Conservation (phyloP, 2,329 filamentous ascomycete species). For the Pestalotiopsis sp. region DNA sequence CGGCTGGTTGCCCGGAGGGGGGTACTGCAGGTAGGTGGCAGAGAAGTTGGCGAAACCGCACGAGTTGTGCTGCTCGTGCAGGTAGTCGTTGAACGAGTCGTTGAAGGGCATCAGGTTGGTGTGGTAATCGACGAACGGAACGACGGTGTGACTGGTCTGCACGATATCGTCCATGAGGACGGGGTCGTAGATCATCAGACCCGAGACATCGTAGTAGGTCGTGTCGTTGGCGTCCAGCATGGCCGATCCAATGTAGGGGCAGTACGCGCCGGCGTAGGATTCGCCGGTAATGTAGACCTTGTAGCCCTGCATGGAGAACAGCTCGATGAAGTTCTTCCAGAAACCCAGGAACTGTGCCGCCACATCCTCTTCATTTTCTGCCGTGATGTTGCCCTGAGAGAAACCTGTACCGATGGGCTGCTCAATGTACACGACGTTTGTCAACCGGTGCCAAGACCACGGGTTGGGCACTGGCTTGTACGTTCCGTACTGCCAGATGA, state of each 20-base stretch:
- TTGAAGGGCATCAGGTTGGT: slow-evolving; percentile 57
- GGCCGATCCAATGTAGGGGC: slow-evolving; percentile 57
- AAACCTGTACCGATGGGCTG: slow-evolving; percentile 71
- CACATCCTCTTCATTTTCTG: slow-evolving; percentile 67
- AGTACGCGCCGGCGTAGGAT: slow-evolving; percentile 54
- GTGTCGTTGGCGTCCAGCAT: slow-evolving; percentile 50
- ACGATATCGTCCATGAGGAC: slow-evolving; percentile 53
- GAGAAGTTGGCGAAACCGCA: slow-evolving; percentile 62
- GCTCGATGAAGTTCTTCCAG: slow-evolving; percentile 61
- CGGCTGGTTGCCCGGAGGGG: slow-evolving; percentile 60
- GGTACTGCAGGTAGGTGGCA: slow-evolving; percentile 60
- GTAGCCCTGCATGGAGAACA: slow-evolving; percentile 53
- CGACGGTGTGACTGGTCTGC: slow-evolving; percentile 43
- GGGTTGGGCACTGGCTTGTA: slow-evolving; percentile 64
- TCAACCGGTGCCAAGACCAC: slow-evolving; percentile 75
- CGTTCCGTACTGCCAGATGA: slow-evolving; percentile 72
- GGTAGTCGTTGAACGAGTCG: slow-evolving; percentile 54
- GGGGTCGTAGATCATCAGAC: slow-evolving; percentile 67
- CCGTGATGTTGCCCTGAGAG: slow-evolving; percentile 63
- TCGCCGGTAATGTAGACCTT: slow-evolving; percentile 59
- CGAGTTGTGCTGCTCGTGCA: slow-evolving; percentile 49
- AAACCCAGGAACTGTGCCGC: slow-evolving; percentile 76
- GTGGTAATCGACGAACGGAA: slow-evolving; percentile 59
- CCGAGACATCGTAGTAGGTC: slow-evolving; percentile 52
- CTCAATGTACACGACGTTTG: slow-evolving; percentile 77